Evolutionary conservation across 352 stramenopile species (phyloP).

Genomic region (Pythium biforme): DNA sequence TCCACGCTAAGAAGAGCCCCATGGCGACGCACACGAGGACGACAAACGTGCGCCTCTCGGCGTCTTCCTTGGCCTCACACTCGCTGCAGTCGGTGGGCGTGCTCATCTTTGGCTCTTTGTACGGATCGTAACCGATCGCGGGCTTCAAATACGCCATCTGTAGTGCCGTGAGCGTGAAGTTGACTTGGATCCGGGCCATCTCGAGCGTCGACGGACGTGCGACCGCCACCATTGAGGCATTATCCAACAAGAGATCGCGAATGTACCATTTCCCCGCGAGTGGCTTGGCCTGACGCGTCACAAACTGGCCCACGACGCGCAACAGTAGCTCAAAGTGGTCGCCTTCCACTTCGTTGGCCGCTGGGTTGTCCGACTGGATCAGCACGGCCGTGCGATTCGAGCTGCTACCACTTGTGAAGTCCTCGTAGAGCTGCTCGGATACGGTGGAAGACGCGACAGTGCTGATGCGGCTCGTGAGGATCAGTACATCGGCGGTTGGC

Average conservation of each 20-base stretch:
- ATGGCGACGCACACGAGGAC: neutral
- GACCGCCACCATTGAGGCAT: neutral
- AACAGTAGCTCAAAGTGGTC: neutral
- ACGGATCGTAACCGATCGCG: neutral
- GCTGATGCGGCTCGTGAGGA: conserved; percentile 15
- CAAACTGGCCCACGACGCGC: conserved; percentile 3
- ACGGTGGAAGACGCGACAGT: neutral
- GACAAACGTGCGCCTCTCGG: neutral
- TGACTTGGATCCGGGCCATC: neutral
- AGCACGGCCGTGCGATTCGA: neutral
- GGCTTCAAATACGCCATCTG: neutral
- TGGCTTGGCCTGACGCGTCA: neutral
- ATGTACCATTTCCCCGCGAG: conserved; percentile 6
- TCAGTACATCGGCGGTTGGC: conserved; percentile 1
- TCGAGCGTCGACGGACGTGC: neutral
- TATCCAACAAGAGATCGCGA: neutral
- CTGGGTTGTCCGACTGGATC: conserved; percentile 14
- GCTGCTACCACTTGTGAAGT: neutral
- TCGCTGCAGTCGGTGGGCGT: neutral
- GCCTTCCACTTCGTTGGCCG: neutral
- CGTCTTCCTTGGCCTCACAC: neutral
- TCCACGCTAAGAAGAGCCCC: neutral
- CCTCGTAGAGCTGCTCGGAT: conserved; percentile 2
- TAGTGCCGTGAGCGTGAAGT: neutral
- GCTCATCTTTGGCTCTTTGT: neutral